Evolutionary conservation across 495 filamentous ascomycete genomes (phyloP).

Genomic region (Schizothecium vesticola): DNA sequence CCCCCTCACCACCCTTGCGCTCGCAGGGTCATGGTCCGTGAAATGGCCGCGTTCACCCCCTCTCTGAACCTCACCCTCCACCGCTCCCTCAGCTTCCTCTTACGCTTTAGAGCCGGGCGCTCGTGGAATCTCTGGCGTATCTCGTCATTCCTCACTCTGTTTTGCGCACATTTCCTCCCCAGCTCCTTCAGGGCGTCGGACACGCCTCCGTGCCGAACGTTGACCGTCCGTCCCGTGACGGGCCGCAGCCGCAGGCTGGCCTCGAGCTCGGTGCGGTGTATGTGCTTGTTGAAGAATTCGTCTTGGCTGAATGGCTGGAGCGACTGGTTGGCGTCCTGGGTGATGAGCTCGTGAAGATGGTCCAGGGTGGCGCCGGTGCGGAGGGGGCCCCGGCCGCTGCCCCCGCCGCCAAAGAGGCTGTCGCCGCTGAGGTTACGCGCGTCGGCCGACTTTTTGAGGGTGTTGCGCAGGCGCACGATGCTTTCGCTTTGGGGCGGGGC

Average conservation of each 20-base stretch:
- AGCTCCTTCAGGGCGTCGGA: constrained; percentile 50
- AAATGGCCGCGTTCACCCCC: constrained; percentile 56
- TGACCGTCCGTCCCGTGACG: constrained; percentile 53
- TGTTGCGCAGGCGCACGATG: neutral
- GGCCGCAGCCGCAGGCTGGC: constrained; percentile 42
- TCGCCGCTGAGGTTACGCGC: neutral
- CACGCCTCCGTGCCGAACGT: constrained; percentile 48
- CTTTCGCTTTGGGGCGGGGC: neutral
- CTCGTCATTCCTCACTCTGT: constrained; percentile 49
- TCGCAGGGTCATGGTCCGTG: constrained; percentile 59
- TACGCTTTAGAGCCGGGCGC: constrained; percentile 65
- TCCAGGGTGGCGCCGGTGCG: neutral
- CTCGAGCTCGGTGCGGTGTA: constrained; percentile 1
- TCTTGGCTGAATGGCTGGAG: constrained; percentile 8
- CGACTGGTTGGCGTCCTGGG: constrained; percentile 2
- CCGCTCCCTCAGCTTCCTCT: constrained; percentile 60
- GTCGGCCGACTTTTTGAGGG: neutral
- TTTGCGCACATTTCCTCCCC: constrained; percentile 36
- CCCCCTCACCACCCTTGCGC: constrained; percentile 62
- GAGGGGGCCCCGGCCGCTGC: neutral
- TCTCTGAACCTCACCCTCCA: constrained; percentile 61
- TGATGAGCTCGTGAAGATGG: constrained; percentile 2
- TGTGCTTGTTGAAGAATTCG: constrained; percentile 14
- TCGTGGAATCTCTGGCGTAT: constrained; percentile 61
- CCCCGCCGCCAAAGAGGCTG: neutral